Evolutionary conservation across 768 basidiomycete species (phyloP), one percentile per base, ranked within the genome.

Genomic region (Pholiota conissans): DNA sequence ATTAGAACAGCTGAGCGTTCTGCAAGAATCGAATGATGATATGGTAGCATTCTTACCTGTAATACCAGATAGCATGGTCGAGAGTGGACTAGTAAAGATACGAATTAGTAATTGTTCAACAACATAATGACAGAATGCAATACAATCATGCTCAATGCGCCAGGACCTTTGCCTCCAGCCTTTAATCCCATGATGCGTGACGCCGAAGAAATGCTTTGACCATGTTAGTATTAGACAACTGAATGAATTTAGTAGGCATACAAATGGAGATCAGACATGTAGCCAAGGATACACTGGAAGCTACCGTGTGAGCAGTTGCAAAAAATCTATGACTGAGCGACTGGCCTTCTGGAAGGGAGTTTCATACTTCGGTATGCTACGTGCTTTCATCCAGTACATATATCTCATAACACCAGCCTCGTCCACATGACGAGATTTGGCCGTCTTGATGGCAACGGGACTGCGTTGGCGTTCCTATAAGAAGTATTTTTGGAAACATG

Each of bases 311-410:
- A 26, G 52, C 34, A 34, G 22, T n/a, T 13, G 1, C 22, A 8
- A 3, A 8, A 11, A 51, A 28, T 42, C 18, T 57, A 63, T 37
- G 28, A 52, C 32, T 10, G 27, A 20, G 14, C 14, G 22, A 56
- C 69, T 49, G 50, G 87, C 91, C 74, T 92, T 93, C 64, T 93
- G 91, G 69, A 89, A 93, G 20, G 84, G 81, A 3, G 84, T 68
- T 40, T 84, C 85, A 67, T 89, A 89, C 62, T 79, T 77, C 1
- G 87, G 85, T 55, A 85, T 78, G 60, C 84, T 79, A 58, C 82
- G 80, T 3, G 90, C 86, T 67, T 85, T 83, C 87, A 91, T 89
- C 92, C 91, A 94, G 65, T 84, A 90, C 81, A 86, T 84, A 55
- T 79, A 79, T 16, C 77, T 75, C 27, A 79, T 69, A 18, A 71